Evolutionary conservation across 805 yeast genomes (phyloP).

Genomic region (Kodamaea restingae): DNA sequence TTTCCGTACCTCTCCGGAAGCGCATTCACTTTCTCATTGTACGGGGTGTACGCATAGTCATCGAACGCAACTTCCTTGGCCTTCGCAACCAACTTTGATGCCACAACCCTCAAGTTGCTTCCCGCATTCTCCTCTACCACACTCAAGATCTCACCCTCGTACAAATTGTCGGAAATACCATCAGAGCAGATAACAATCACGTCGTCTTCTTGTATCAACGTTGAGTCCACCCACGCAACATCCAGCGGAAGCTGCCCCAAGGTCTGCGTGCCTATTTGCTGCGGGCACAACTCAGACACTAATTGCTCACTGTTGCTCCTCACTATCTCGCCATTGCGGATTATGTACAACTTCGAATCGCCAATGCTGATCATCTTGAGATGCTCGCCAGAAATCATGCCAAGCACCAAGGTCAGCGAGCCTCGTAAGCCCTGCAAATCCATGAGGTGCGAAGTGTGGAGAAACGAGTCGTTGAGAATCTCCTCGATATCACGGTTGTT

Average conservation of each 20-base stretch:
- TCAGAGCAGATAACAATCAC: conserved; percentile 47
- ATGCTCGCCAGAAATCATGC: conserved; percentile 46
- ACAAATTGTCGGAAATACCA: conserved; percentile 52
- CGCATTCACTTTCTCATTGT: conserved; percentile 47
- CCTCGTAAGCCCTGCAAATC: conserved; percentile 45
- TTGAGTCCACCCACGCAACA: conserved; percentile 43
- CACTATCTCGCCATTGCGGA: conserved; percentile 43
- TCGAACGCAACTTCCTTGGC: conserved; percentile 51
- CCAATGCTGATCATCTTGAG: conserved; percentile 50
- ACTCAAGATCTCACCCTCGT: conserved; percentile 43
- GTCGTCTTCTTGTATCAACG: conserved; percentile 39
- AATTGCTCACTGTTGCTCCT: conserved; percentile 45
- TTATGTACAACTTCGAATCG: conserved; percentile 46
- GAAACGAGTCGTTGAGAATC: conserved; percentile 44
- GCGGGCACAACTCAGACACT: conserved; percentile 45
- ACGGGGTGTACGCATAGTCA: conserved; percentile 50
- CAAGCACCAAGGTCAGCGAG: conserved; percentile 45
- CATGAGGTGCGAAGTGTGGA: conserved; percentile 49
- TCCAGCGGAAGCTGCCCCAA: conserved; percentile 41
- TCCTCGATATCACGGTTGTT: conserved; percentile 39
- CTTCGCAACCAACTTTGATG: conserved; percentile 37
- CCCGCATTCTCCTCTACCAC: conserved; percentile 32
- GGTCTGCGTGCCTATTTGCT: conserved; percentile 53
- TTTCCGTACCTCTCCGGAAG: conserved; percentile 32
- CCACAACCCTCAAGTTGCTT: conserved; percentile 34